Base-by-base conservation (phyloP, 2,329 filamentous ascomycete species). In the Cercospora sojina region DNA sequence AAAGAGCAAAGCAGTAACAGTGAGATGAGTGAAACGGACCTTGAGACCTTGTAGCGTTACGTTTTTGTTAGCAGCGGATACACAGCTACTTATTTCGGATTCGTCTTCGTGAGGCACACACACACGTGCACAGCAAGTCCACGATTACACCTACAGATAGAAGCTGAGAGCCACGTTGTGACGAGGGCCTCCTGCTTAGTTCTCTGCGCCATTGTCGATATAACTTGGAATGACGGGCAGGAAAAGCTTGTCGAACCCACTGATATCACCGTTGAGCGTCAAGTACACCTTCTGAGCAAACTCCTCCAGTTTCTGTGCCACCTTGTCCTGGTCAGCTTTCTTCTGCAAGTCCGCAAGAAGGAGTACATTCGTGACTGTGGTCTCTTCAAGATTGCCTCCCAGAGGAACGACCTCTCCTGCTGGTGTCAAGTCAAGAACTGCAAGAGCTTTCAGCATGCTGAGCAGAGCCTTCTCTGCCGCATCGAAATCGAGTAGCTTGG, bases 251-350 rank as follows among this genome's bases (percentile, higher is more conserved):
- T 68, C 59, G 27, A 59, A 68, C 2, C 66, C 66, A 41, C 25
- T 59, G 59, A 68, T 64, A 23, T 41, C 41, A 2, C 66, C 66
- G 16, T 68, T 68, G 31, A 64, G 55, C 6, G 60, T 43, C 51
- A 58, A 16, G 16, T 68, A 68, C 2, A 61, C 31, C 43, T 58
- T 41, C 27, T 43, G 35, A n/a, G 66, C 64, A 10, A 68, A 58
- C 3, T 58, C 35, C 5, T 64, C 47, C 20, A 68, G 13, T 20
- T 53, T 35, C 55, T 53, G 18, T 5, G 53, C 38, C 8, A 51
- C 56, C 13, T 41, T 8, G 3, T 47, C 31, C 16, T 59, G 35
- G 5, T 29, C 27, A 25, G 32, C 31, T 32, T 64, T 51, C 41
- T 53, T 62, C 16, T 53, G 49, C 32, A 64, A 41, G n/a, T 53